phyloP scores from a whole-genome alignment of 129 eudicot species.

The Lonicera japonica region DNA sequence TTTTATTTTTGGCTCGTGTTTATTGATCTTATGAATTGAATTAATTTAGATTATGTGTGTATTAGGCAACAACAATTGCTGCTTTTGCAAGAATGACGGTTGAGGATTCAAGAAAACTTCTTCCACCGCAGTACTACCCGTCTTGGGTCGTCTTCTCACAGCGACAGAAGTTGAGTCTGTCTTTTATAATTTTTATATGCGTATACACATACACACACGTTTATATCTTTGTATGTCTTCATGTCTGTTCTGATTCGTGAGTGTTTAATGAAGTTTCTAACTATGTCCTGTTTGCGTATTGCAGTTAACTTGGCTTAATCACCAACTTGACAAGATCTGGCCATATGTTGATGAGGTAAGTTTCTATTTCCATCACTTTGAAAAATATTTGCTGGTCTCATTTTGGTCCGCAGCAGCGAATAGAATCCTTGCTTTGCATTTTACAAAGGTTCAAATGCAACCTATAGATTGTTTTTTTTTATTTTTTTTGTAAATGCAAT shows the following conservation, averaged over 20 bases:
- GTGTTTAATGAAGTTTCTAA: not conserved
- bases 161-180: conserved; percentile 60
- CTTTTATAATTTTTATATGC: not conserved
- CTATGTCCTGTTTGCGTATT: not conserved
- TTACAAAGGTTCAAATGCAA: too few relatives aligned
- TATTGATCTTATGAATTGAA: not conserved
- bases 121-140: conserved; percentile 70
- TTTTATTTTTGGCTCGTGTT: not conserved
- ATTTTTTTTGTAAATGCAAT: conserved; percentile 13
- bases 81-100: conserved; percentile 78
- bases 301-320: conserved; percentile 87
- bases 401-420: too few relatives aligned
- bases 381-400: too few relatives aligned
- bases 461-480: too few relatives aligned
- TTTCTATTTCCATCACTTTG: not conserved
- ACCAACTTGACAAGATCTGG: conserved; percentile 68
- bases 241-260: too few relatives aligned
- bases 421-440: too few relatives aligned
- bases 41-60: not conserved
- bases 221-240: too few relatives aligned
- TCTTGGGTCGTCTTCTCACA: conserved; percentile 79
- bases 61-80: conserved; percentile 65
- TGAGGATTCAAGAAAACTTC: conserved; percentile 76
- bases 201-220: too few relatives aligned
- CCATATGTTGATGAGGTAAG: conserved; percentile 80